A percentile compares a stretch with the other conserved stretches of the same genome.
Evolutionary conservation across 2,329 filamentous ascomycete species (phyloP).

Genomic region (Annulohypoxylon truncatum): DNA sequence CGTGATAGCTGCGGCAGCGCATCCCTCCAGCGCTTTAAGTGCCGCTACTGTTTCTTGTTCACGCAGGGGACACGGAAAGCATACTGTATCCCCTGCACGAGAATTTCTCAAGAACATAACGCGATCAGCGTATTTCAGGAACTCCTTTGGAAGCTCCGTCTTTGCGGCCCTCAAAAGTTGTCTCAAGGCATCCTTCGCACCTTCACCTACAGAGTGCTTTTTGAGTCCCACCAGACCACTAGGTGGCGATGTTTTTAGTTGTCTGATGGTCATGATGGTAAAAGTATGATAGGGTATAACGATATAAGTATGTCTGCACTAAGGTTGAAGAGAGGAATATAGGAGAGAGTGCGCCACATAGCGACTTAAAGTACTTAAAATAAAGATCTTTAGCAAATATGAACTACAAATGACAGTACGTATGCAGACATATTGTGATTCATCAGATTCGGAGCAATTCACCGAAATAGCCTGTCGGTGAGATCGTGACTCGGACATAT

Average conservation of each 20-base stretch:
- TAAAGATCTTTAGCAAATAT: slow-evolving; percentile 11
- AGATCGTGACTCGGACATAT: slow-evolving; percentile 33
- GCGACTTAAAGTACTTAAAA: slow-evolving; percentile 33
- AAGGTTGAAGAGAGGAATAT: slow-evolving; percentile 11
- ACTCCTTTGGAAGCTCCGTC: slow-evolving; percentile 50
- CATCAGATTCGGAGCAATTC: slow-evolving; percentile 34
- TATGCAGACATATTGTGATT: slow-evolving; percentile 35
- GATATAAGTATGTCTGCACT: slow-evolving; percentile 18
- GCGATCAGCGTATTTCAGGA: slow-evolving; percentile 45
- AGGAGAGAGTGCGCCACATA: slow-evolving; percentile 30
- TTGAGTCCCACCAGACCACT: slow-evolving; percentile 7
- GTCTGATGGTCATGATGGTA: slow-evolving; percentile 36
- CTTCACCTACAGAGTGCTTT: slow-evolving; percentile 50
- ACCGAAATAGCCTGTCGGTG: slow-evolving; percentile 23
- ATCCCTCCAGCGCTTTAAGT: slow-evolving; percentile 70
- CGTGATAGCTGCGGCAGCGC: slow-evolving; percentile 69
- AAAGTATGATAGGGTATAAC: slow-evolving; percentile 10
- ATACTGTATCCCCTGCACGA: slow-evolving; percentile 48
- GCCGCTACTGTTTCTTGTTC: slow-evolving; percentile 57
- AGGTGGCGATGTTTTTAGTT: slow-evolving; percentile 11
- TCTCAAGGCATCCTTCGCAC: slow-evolving; percentile 48
- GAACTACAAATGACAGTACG: slow-evolving; percentile 27
- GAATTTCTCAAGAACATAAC: slow-evolving; percentile 50
- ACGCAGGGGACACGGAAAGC: slow-evolving; percentile 56
- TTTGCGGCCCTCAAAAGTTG: slow-evolving; percentile 45